phyloP scores from a whole-genome alignment of 2,329 filamentous ascomycete species.

The Cryphonectria carpinicola region DNA sequence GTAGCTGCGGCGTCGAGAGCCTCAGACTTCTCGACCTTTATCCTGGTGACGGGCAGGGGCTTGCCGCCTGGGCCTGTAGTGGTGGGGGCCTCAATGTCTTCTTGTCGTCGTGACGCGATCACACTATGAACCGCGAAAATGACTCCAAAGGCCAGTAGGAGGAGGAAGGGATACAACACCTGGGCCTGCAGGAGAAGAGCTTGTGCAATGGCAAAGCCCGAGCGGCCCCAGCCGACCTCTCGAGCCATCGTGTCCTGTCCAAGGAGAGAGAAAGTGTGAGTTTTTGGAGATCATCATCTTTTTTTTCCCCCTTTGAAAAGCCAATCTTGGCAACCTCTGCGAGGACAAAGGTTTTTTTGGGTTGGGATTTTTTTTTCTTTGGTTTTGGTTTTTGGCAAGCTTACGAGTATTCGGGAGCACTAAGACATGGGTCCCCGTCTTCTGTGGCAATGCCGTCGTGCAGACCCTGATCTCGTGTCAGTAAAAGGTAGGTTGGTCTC shows the following conservation, averaged over 20 bases:
- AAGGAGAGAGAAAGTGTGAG: constrained; percentile 4
- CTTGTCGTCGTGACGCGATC: constrained; percentile 53
- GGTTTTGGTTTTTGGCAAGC: not conserved
- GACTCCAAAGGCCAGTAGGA: constrained; percentile 56
- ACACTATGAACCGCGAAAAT: constrained; percentile 58
- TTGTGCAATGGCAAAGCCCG: constrained; percentile 43
- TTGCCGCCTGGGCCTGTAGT: constrained; percentile 84
- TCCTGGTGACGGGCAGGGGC: constrained; percentile 68
- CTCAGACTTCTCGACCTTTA: constrained; percentile 54
- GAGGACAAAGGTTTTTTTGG: constrained; percentile 12
- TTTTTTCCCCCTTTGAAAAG: not conserved
- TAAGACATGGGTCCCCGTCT: constrained; percentile 28
- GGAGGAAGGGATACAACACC: constrained; percentile 56
- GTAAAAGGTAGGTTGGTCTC: not conserved
- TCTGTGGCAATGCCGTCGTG: constrained; percentile 29
- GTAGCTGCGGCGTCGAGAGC: constrained; percentile 43
- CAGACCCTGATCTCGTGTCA: constrained; percentile 31
- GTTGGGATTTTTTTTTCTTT: not conserved
- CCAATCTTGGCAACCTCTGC: not conserved
- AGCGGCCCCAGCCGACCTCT: constrained; percentile 30
- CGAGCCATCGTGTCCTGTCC: constrained; percentile 26
- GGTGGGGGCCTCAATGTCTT: constrained; percentile 50
- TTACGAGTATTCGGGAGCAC: constrained; percentile 25
- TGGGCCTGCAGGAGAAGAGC: constrained; percentile 51
- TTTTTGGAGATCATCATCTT: not conserved